Evolutionary conservation across 176 grass and related monocot species (phyloP).

Genomic region (Cymbopogon citratus): DNA sequence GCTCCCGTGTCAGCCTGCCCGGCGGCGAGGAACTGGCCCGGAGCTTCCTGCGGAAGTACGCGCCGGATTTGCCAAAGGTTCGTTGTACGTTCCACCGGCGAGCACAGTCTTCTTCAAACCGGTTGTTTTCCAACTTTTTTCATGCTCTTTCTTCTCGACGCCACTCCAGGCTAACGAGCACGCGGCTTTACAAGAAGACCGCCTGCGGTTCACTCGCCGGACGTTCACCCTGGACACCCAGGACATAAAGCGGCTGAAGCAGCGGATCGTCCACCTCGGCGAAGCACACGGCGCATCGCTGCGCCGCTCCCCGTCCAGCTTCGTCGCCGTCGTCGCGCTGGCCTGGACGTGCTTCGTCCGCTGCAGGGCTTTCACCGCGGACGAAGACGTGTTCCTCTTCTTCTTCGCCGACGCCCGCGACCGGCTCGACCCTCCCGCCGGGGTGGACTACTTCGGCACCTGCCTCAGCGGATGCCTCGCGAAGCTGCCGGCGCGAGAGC

Average conservation of each 20-base stretch:
- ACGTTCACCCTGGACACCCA: slow-evolving; percentile 16
- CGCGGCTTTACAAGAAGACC: accelerated
- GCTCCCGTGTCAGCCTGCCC: neutral
- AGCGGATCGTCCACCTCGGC: neutral
- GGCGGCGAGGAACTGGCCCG: neutral
- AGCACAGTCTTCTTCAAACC: no score
- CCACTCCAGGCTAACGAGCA: neutral
- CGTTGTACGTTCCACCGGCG: neutral
- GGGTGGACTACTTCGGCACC: slow-evolving; percentile 8
- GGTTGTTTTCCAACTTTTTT: neutral
- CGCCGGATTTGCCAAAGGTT: slow-evolving; percentile 4
- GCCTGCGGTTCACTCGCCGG: neutral
- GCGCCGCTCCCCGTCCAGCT: slow-evolving; percentile 24
- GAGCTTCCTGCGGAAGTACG: neutral
- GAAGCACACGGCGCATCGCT: neutral
- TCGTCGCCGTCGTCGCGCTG: slow-evolving; percentile 28
- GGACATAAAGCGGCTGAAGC: neutral
- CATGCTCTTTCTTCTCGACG: neutral
- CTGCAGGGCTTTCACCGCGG: neutral
- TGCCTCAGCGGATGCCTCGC: slow-evolving; percentile 13
- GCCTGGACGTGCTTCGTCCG: slow-evolving; percentile 25
- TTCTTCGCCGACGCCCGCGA: slow-evolving; percentile 32
- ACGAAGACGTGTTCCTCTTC: slow-evolving; percentile 1
- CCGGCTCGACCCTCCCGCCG: slow-evolving; percentile 33
- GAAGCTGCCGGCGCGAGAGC: neutral